phyloP scores from a whole-genome alignment of 2,329 filamentous ascomycete species.

The Arthrobotrys sinensis region DNA sequence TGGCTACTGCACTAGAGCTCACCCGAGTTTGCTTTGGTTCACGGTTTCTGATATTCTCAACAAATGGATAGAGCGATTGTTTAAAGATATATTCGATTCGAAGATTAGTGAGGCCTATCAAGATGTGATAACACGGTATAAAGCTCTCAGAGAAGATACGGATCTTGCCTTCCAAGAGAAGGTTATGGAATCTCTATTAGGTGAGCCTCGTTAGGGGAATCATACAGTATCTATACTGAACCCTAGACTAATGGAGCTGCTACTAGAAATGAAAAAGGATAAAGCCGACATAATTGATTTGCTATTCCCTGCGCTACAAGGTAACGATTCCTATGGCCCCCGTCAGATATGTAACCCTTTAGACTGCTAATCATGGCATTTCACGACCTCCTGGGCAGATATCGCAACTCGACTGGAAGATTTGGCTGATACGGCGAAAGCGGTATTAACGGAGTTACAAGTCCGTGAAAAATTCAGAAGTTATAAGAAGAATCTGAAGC shows the following conservation, averaged over 20 bases:
- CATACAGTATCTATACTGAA: background rate
- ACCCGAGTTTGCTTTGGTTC: too few species aligned
- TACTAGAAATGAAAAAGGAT: conserved; percentile 1
- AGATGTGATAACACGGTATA: conserved; percentile 34
- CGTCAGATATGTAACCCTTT: background rate
- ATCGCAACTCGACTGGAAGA: conserved; percentile 30
- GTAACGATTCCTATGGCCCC: background rate
- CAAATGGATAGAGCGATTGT: background rate
- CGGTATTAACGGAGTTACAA: conserved; percentile 30
- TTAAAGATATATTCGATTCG: conserved; percentile 23
- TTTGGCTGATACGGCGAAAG: conserved; percentile 7
- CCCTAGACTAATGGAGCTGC: background rate
- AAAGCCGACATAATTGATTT: background rate
- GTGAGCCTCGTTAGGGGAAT: background rate
- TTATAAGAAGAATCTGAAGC: conserved; percentile 17
- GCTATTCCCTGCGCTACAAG: conserved; percentile 11
- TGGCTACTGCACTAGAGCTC: too few species aligned
- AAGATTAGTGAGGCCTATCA: conserved; percentile 30
- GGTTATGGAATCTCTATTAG: conserved; percentile 32
- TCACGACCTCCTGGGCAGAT: background rate
- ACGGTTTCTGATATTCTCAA: too few species aligned
- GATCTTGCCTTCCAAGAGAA: conserved; percentile 37
- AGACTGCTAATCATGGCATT: background rate
- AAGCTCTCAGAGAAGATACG: conserved; percentile 8
- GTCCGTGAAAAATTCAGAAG: conserved; percentile 28